Evolutionary conservation across 2,329 filamentous ascomycete species (phyloP), one percentile per base, ranked within the genome.

Genomic region (Monilinia fructigena): DNA sequence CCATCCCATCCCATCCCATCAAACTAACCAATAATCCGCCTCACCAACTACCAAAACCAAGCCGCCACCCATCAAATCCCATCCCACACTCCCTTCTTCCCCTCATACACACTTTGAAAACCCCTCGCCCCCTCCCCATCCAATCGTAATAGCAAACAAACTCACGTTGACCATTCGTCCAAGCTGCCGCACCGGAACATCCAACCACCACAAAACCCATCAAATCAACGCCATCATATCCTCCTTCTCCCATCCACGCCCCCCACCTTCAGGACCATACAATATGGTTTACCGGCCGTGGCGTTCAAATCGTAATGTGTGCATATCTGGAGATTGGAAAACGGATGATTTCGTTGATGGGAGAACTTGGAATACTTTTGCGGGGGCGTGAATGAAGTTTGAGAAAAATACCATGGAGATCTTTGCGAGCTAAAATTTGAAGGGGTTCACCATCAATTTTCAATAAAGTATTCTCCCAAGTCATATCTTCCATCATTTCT

Each of bases 401-500:
- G 77, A 1, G 80, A 80, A 38, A 80, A 38, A 89, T 76, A 26
- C 84, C 85, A 74, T 87, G 83, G 5, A 14, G 42, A 20, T 81
- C 76, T 20, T 77, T 73, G 78, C 18, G 79, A 79, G 28, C 77
- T 76, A 78, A 86, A 67, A 83, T 78, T n/a, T 77, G 76, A 16
- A 83, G 78, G 5, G 79, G 79, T 66, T 76, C 75, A 68, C 83
- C 81, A 47, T 81, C 81, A 1, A 82, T 78, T 53, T 85, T 83
- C 89, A 23, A 86, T 77, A 65, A 90, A 86, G 75, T 97, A 98
- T 73, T 96, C 70, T 93, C 90, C 92, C 93, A 98, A 0, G 82
- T 82, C 6, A 79, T 4, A 81, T 77, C 3, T 87, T 81, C 91
- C 89, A 72, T 96, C 92, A 18, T 82, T 81, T 50, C 91, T 87